These are phyloP conservation scores for Blastocystis sp. DNA, from an alignment of 352 stramenopile species.

Conservation along the genomic window DNA sequence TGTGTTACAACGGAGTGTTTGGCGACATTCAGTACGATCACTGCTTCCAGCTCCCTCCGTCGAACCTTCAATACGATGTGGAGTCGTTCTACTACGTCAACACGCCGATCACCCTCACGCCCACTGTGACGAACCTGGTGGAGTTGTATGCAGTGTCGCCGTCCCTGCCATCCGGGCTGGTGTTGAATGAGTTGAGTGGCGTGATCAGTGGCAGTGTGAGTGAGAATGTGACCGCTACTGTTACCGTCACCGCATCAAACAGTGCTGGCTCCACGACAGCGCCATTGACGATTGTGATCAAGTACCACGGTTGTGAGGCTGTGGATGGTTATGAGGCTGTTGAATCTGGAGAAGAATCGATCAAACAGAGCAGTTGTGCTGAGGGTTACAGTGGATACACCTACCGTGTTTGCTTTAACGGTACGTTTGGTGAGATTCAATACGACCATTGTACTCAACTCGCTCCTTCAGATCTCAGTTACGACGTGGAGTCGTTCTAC, in stretches of 20 bases:
- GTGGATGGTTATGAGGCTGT: slow-evolving; percentile 28
- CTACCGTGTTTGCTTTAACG: slow-evolving; percentile 11
- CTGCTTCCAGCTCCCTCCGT: background rate
- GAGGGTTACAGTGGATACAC: slow-evolving; percentile 6
- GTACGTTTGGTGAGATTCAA: background rate
- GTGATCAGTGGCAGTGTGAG: background rate
- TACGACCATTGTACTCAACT: background rate
- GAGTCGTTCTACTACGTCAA: background rate
- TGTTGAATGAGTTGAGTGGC: background rate
- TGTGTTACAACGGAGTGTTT: slow-evolving; percentile 19
- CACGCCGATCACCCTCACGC: background rate
- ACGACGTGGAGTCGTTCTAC: background rate
- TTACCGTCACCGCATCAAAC: background rate
- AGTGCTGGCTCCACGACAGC: background rate
- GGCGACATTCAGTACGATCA: background rate
- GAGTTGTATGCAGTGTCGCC: background rate
- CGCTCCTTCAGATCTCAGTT: background rate
- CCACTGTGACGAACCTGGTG: background rate
- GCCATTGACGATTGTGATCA: background rate
- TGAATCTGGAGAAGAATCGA: slow-evolving; percentile 13
- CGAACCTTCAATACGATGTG: background rate
- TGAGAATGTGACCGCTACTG: background rate
- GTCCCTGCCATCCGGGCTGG: background rate
- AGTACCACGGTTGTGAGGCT: background rate
- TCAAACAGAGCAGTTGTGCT: background rate